Base-by-base conservation (phyloP, 1,284 basidiomycete genomes). In the Moesziomyces sp. region DNA sequence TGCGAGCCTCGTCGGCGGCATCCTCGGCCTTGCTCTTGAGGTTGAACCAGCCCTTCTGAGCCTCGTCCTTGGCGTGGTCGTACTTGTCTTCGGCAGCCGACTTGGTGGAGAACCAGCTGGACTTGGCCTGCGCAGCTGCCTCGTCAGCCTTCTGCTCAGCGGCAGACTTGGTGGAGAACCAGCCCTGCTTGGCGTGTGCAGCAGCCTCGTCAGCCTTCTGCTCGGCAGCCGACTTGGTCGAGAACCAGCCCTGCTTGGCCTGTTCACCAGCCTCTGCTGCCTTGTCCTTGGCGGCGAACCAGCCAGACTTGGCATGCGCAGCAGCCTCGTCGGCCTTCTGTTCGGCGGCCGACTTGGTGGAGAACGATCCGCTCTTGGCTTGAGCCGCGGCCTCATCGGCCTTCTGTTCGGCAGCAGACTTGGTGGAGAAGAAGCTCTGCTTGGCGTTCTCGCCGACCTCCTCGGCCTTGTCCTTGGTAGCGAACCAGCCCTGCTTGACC, bases 21-120 rank as follows among this genome's bases (percentile, higher is more conserved):
- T 65, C 55, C n/a, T 70, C 58, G 30, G 58, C 68, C 35, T 76
- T 71, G 54, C 48, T 44, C 63, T 74, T 74, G 51, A 62, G 46
- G 56, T 42, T 58, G 64, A 72, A 68, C 69, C 64, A 72, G 47
- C 69, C 64, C 43, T 65, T 45, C 46, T 63, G n/a, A 6, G 68
- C 68, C 28, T 71, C 64, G 24, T 60, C 28, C 60, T 68, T 64
- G 46, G 70, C 65, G 9, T 73, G 13, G 3, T 68, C 54, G 51
- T 46, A 46, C 57, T 63, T 68, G 43, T 64, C 28, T 23, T 73
- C 60, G 48, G 64, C 64, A 14, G 49, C 47, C 13, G 49, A 55
- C 51, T 66, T 70, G 61, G 52, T 28, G 6, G 65, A 65, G 55
- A 69, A 63, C 57, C 60, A 65, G 35, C 43, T 30, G 23, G 46